phyloP scores from a whole-genome alignment of 2,329 filamentous ascomycete species.

The Alternaria hordeiaustralica region DNA sequence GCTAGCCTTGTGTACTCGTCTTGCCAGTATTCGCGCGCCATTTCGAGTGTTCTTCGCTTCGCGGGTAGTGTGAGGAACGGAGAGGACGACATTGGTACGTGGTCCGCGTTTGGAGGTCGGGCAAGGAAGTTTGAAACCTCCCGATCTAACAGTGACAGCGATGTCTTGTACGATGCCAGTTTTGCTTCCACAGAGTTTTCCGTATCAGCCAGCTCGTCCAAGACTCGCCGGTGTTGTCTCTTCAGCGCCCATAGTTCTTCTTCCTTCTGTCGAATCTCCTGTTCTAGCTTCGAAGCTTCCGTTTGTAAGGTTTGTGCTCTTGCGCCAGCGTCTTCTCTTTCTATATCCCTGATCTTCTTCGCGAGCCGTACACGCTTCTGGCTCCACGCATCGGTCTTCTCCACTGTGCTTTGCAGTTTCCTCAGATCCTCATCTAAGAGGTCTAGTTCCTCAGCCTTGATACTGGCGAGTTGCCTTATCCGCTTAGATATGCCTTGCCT shows the following conservation, averaged over 20 bases:
- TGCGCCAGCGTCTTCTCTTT: conserved; percentile 64
- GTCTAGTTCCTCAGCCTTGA: conserved; percentile 73
- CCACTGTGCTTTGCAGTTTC: conserved; percentile 64
- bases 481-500: conserved; percentile 69
- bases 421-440: conserved; percentile 64
- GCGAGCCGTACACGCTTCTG: conserved; percentile 63
- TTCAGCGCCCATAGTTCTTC: conserved; percentile 67
- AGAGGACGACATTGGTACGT: conserved; percentile 35
- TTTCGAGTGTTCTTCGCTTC: conserved; percentile 70
- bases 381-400: conserved; percentile 65
- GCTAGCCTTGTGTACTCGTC: conserved; percentile 66
- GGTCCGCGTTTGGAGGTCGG: conserved; percentile 57
- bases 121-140: conserved; percentile 67
- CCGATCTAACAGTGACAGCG: conserved; percentile 69
- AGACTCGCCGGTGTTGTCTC: conserved; percentile 64
- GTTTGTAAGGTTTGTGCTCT: conserved; percentile 59
- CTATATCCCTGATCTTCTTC: conserved; percentile 62
- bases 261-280: conserved; percentile 71
- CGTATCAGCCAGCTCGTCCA: conserved; percentile 66
- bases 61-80: conserved; percentile 67
- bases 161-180: conserved; percentile 73
- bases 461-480: conserved; percentile 67
- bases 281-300: conserved; percentile 62
- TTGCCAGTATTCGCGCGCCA: conserved; percentile 76
- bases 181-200: conserved; percentile 72